Base-by-base conservation (phyloP, 352 stramenopile genomes). In the Phytopythium ostracodes region DNA sequence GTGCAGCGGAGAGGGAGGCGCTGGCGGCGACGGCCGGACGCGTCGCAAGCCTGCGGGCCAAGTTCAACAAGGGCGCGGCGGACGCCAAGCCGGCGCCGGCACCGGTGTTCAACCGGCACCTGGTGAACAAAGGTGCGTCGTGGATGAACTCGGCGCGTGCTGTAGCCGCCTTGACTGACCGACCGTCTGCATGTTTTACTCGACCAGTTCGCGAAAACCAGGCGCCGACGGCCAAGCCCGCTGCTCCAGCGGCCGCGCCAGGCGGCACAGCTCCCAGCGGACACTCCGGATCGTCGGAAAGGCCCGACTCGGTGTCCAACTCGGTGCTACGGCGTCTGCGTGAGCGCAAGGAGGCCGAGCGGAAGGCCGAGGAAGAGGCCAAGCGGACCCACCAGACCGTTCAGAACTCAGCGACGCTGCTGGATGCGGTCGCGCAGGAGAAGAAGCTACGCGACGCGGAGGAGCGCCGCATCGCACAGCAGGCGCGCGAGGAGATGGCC, bases 41-140 rank as follows among this genome's bases (percentile, higher is more conserved):
- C 53, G 78, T 88, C 31, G 70, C 71, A 44, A 87, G 81, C 55
- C 60, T 90, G 49, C 81, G 81, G 53, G 76, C 68, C 50, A 90
- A 86, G 81, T 90, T 90, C 68, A 85, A 83, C 65, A 85, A 85
- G 53, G 73, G 73, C 27, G 58, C 64, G 0, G 33, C 60, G 12
- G 62, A 73, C 31, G 63, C 65, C 17, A 49, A 49, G 20, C 43
- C 55, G 14, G 29, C 64, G 22, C 58, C 71, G 8, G 56, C 61
- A 20, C 55, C 64, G 5, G 59, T 64, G 25, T 64, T 76, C 20
- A 77, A 70, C 52, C 59, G 71, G 5, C 63, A 62, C 3, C 20
- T 64, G n/a, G 56, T 63, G 42, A 49, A 57, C 31, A 56, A 66
- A 62, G 66, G 66, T 73, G 42, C 20, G 42, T 4, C 8, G n/a